Percentiles rank a stretch among this genome's conserved stretches.
These are phyloP conservation scores for Plasmodium reichenowi DNA, from an alignment of 169 alveolate genomes.

Conservation along the genomic window DNA sequence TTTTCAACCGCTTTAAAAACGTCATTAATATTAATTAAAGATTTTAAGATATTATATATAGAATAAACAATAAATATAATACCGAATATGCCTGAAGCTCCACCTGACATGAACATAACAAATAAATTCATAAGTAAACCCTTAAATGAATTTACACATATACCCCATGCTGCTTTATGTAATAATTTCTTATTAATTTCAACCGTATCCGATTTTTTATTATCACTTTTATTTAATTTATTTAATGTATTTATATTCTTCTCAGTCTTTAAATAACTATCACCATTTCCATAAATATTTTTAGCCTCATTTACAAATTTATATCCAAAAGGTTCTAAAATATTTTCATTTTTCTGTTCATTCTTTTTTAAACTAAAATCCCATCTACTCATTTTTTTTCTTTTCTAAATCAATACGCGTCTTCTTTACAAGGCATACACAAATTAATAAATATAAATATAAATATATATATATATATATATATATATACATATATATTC, in stretches of 20 bases:
- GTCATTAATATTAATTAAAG: conserved; percentile 65
- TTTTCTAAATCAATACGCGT: neutral
- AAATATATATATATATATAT: no score
- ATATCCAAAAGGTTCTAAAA: conserved; percentile 70
- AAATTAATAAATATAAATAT: no score
- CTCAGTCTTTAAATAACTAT: conserved; percentile 49
- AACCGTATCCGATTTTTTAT: conserved; percentile 15
- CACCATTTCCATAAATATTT: conserved; percentile 44
- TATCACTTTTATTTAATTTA: conserved; percentile 42
- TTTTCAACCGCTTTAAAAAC: conserved; percentile 58
- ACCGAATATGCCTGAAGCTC: conserved; percentile 74
- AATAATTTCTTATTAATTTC: conserved; percentile 15
- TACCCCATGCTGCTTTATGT: conserved; percentile 48
- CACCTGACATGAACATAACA: conserved; percentile 76
- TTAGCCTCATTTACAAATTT: conserved; percentile 42
- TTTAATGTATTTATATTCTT: conserved; percentile 51
- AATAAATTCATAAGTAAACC: conserved; percentile 68
- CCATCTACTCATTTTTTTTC: conserved; percentile 72
- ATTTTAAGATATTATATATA: conserved; percentile 55
- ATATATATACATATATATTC: no score
- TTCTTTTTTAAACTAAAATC: conserved; percentile 36
- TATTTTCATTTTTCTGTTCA: conserved; percentile 34
- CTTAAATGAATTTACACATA: conserved; percentile 63
- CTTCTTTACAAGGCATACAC: no score
- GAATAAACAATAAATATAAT: conserved; percentile 69